Base-by-base conservation (phyloP, 768 basidiomycete species). In the Cystobasidium ongulense region DNA sequence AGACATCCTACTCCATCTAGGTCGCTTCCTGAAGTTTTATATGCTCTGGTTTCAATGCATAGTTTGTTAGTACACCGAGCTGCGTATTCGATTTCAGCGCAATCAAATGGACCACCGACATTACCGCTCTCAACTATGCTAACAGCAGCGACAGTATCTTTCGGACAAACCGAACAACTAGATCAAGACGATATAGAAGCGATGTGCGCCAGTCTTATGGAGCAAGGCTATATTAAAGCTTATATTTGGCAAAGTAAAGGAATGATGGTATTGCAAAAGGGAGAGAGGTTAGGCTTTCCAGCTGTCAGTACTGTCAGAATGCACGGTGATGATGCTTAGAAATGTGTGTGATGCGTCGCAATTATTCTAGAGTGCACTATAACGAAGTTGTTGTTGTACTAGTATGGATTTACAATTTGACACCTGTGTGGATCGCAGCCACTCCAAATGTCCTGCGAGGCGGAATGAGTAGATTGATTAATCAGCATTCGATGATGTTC, bases 391-490 rank as follows among this genome's bases (percentile, higher is more conserved):
- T 63, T 72, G 46, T 68, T 52, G 35, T 53, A 25, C 7, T 41
- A 18, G 10, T 54, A 46, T 29, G 31, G 36, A 39, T 11, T 38
- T 73, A 76, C 27, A 78, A 65, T 79, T 94, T 94, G 52, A 93
- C 90, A 10, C 87, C 92, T 0, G 84, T 90, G 78, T 94, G 92
- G 57, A 96, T 85, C 75, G 86, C 87, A 5, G 92, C 90, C 79
- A 95, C 88, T 13, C 92, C 92, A 29, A 90, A 90, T 87, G 91
- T 93, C 21, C 65, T 67, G 65, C 10, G n/a, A 23, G 21, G 21
- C 8, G n/a, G 29, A 29, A 31, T 13, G 13, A 17, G 57, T 27
- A 27, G 11, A 61, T 17, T 11, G 57, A 25, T 11, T 61, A 17
- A 61, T 11, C 11, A 13, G 57, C 57, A 33, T 33, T 61, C 11